These are phyloP conservation scores for Lotus japonicus DNA, from an alignment of 306 rosid genomes.

Conservation along the genomic window DNA sequence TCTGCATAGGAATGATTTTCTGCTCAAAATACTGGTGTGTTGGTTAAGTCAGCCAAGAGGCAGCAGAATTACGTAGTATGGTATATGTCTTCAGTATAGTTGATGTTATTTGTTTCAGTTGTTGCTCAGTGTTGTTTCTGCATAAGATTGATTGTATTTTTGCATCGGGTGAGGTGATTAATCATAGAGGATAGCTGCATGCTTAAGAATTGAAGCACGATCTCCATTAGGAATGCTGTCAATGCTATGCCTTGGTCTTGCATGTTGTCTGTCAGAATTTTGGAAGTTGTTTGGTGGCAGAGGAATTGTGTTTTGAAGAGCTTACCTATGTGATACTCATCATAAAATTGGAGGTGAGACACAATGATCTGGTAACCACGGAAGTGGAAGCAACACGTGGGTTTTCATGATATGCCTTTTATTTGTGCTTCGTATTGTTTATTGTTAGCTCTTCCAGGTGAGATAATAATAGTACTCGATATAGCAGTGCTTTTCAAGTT, in stretches of 20 bases:
- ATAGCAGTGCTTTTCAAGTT: constrained; percentile 19
- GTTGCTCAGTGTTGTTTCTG: constrained; percentile 14
- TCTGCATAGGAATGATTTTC: constrained; percentile 19
- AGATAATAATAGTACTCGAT: constrained; percentile 7
- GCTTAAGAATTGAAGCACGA: constrained; percentile 9
- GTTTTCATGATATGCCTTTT: constrained; percentile 6
- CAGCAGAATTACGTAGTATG: not conserved
- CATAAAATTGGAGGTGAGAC: constrained; percentile 21
- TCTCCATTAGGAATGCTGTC: constrained; percentile 11
- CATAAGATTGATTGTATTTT: constrained; percentile 17
- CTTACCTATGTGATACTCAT: constrained; percentile 13
- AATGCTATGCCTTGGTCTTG: not conserved
- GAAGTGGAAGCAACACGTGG: constrained; percentile 18
- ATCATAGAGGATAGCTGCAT: constrained; percentile 22
- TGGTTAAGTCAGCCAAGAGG: constrained; percentile 25
- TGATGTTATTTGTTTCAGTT: not conserved
- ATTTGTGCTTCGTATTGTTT: constrained; percentile 19
- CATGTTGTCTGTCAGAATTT: constrained; percentile 18
- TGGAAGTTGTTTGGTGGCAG: constrained; percentile 14
- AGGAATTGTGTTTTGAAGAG: constrained; percentile 17
- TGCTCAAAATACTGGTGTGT: constrained; percentile 14
- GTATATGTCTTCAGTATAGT: not conserved
- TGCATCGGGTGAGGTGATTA: constrained; percentile 13
- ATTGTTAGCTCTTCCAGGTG: constrained; percentile 11
- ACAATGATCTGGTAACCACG: constrained; percentile 17